These are phyloP conservation scores for Gonapodya prolifera DNA, from an alignment of 192 early-diverging fungal genomes.

Conservation along the genomic window DNA sequence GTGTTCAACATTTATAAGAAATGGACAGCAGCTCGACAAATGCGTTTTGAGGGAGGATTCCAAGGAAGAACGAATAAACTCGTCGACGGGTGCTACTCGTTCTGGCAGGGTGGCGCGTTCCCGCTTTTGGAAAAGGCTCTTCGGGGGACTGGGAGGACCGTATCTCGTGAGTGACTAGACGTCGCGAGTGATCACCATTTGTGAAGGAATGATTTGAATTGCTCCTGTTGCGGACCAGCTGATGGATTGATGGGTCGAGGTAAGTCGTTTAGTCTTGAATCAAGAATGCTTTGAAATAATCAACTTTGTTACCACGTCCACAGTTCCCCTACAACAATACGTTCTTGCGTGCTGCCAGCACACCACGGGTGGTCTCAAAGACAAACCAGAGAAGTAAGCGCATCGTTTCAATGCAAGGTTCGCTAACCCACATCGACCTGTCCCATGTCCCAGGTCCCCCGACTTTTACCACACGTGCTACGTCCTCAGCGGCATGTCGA, in stretches of 20 bases:
- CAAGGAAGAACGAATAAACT: constrained; percentile 93
- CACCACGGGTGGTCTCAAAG: constrained; percentile 64
- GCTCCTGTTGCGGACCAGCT: constrained; percentile 1
- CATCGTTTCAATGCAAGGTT: neutral
- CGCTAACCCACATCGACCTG: neutral
- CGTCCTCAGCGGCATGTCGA: constrained; percentile 70
- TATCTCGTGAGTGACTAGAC: constrained; percentile 12
- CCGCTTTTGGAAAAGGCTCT: constrained; percentile 42
- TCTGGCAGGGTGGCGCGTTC: constrained; percentile 80
- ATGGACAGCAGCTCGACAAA: constrained; percentile 70
- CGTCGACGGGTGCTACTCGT: constrained; percentile 97
- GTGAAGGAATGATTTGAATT: constrained; percentile 10
- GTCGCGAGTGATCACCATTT: constrained; percentile 5
- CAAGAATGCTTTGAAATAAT: constrained; percentile 29
- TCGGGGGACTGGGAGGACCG: constrained; percentile 6
- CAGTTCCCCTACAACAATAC: constrained; percentile 76
- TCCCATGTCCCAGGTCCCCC: constrained; percentile 31
- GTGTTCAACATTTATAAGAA: constrained; percentile 17
- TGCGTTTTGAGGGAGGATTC: constrained; percentile 89
- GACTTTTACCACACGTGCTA: constrained; percentile 97
- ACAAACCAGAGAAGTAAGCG: constrained; percentile 78
- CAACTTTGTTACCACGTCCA: constrained; percentile 9
- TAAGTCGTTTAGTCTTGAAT: neutral
- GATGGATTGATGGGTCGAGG: constrained; percentile 15
- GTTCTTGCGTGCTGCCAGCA: constrained; percentile 76